Evolutionary conservation across 179 eudicot genomes (phyloP), one percentile per base, ranked within the genome.

Genomic region (Beta lomatogona): DNA sequence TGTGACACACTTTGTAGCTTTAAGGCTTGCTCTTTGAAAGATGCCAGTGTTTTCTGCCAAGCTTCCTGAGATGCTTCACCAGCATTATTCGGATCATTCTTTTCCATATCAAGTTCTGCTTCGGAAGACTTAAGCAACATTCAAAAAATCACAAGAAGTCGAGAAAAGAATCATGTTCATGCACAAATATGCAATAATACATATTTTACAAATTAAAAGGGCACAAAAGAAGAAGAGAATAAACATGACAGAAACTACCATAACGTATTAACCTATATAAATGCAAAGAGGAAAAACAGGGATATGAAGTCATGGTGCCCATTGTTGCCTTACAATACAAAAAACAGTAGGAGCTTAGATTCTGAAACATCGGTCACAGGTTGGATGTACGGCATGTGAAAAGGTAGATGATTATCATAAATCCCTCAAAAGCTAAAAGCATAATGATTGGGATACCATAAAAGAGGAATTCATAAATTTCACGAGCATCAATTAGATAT

Each of bases 21-120:
- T 72, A 92, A 78, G 4, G 97, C 97, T 81, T 91, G 94, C 84
- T 92, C 97, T 83, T 93, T 93, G 76, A 95, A 91, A 82, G 94
- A 83, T 19, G 89, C 93, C 48, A 94, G 82, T 11, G 90, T 86
- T 87, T 89, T 89, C 80, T 91, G 77, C 98, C 97, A 94, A 67
- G 92, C 93, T 89, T 92, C 95, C 80, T 92, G 86, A 31, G 93
- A 94, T 78, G 88, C 92, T 80, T 91, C 84, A 82, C 83, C 88
- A 79, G 67, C 83, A 73, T 72, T 84, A 57, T 88, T 84, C 21
- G 83, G 81, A 84, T 85, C 87, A 77, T 79, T 85, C 75, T 89
- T 80, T 75, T 89, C 93, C 80, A 77, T 77, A 76, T 90, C 95
- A 54, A 72, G 31, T 60, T 91, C 90, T 80, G 79, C 79, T 64